Base-by-base conservation (phyloP, 192 early-diverging fungal genomes). In the Umbelopsis vinacea region DNA sequence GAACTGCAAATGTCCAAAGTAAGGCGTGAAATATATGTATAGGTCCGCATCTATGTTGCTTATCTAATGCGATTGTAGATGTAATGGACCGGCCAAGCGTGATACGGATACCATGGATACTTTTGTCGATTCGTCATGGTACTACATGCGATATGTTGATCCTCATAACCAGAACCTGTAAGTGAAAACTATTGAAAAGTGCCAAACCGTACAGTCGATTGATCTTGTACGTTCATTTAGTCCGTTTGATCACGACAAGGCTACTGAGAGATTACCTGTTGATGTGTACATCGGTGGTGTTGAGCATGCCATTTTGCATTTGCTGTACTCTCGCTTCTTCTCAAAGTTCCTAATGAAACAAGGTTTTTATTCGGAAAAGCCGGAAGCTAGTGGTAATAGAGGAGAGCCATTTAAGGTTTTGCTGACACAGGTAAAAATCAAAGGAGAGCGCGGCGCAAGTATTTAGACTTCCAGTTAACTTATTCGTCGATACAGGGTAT, bases 101-200 rank as follows among this genome's bases (percentile, higher is more conserved):
- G 97, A 97, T 47, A 90, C 91, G 15, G 97, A 98, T 69, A 97
- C 97, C 3, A 95, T 98, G 89, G 97, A 98, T 74, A 98, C 97
- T 4, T 98, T 98, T 87, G 92, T 98, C 9, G 97, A 98, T 74
- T 97, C 95, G 5, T 92, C 97, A 0, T 98, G 96, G 96, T 98
- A 98, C 72, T 98, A 91, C 85, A 80, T 98, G 75, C 85, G 97
- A 53, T 96, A 86, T 71, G 72, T 89, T 0, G 96, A 97, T 72
- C 84, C 95, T 2, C 76, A 90, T 15, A 97, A 96, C 79, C 57
- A 48, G n/a, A 22, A 26, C 2, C 47, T 75, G 81, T 82, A 82
- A 68, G 82, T 71, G 66, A 17, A 46, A 21, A 33, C 11, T 3
- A 35, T 69, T 29, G 35, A 24, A 54, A 82, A 1, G 26, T 43